Evolutionary conservation across 345 rosid genomes (phyloP), one percentile per base, ranked within the genome.

Genomic region (Populus tremula): DNA sequence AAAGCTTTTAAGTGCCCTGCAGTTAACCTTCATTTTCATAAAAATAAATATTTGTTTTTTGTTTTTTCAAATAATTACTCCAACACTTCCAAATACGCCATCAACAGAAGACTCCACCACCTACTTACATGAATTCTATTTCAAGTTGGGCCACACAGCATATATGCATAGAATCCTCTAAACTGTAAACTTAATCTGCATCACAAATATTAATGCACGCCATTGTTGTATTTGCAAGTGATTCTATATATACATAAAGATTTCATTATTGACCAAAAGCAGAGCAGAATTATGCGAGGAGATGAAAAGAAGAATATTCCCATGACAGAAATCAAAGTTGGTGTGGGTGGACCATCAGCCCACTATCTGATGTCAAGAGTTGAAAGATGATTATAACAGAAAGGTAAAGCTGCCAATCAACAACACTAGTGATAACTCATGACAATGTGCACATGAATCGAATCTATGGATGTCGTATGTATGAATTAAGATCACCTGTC

Each of bases 291-390:
- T 0, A 21, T 21, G 12, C 1, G 25, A 8, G 62, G 27, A 21
- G 62, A 31, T 17, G 21, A 63, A 23, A 36, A 63, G 35, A n/a
- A 45, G 31, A 75, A 67, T 49, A 33, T 5, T 23, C 4, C 62
- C 16, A 61, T 38, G 50, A 36, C 35, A 53, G 29, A 43, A 50
- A 64, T 47, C 23, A 16, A 47, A 49, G 63, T 49, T 27, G 75
- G 70, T 45, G 33, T 25, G 39, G 73, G 66, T 69, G 88, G 86
- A 81, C 91, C 90, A 80, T 71, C 35, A 43, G 16, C 70, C 82
- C 91, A 88, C 87, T 76, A 76, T 11, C 23, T 17, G 50, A 74
- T 31, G 13, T 39, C 56, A 27, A 45, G 18, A 53, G 38, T 11
- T 18, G 12, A 69, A 53, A 43, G 61, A 31, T 31, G 38, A 77